Conservation (phyloP, 2,329 filamentous ascomycete species). For the Talaromyces albobiverticillius region DNA sequence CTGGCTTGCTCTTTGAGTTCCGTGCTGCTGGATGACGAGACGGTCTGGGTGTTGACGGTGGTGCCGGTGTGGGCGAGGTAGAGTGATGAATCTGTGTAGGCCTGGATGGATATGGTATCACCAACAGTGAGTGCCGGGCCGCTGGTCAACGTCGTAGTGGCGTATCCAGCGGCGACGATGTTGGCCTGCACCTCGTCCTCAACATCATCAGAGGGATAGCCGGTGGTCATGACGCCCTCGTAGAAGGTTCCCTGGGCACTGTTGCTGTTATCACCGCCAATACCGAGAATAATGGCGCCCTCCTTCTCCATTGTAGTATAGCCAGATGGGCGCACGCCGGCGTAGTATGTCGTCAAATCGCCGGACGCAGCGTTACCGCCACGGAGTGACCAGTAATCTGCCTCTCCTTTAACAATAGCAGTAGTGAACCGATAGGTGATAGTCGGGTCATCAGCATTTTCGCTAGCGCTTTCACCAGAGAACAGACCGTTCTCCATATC, state of each 20-base stretch:
- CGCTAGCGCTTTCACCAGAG: background rate
- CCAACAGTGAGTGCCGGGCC: conserved; percentile 7
- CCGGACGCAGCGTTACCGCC: conserved; percentile 10
- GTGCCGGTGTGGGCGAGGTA: conserved; percentile 10
- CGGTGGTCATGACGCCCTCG: conserved; percentile 13
- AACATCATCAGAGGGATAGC: conserved; percentile 8
- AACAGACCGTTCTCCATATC: conserved; percentile 13
- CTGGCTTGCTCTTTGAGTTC: conserved; percentile 8
- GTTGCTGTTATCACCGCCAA: conserved; percentile 11
- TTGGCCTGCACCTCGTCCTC: conserved; percentile 11
- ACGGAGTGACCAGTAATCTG: conserved; percentile 8
- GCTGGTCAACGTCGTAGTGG: conserved; percentile 7
- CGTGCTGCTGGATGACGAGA: conserved; percentile 6
- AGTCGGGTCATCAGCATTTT: conserved; percentile 6
- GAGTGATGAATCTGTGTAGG: conserved; percentile 4
- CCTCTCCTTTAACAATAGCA: conserved; percentile 7
- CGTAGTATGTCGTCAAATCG: conserved; percentile 6
- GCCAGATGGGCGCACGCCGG: conserved; percentile 9
- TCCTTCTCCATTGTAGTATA: conserved; percentile 13
- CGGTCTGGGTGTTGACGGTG: conserved; percentile 12
- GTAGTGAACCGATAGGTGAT: conserved; percentile 9
- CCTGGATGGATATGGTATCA: conserved; percentile 5
- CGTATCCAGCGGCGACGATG: conserved; percentile 9
- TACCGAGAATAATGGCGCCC: conserved; percentile 12
- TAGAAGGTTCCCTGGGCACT: conserved; percentile 13